phyloP scores from a whole-genome alignment of 2,329 filamentous ascomycete genomes.

The Fusarium oxysporum region DNA sequence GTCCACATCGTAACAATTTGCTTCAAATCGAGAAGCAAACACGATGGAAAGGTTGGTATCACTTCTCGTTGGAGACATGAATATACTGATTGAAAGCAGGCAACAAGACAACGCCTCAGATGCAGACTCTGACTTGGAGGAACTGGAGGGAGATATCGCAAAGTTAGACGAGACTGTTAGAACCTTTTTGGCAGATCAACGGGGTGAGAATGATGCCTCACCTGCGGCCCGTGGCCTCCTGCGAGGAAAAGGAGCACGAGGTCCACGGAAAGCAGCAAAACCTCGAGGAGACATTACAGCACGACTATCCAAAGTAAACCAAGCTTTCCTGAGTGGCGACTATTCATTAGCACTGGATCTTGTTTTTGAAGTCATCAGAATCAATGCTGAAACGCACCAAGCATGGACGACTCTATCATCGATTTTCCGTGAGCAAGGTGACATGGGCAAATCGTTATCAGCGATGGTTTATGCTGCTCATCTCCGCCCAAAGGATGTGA shows the following conservation, averaged over 20 bases:
- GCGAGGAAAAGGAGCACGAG: constrained; percentile 52
- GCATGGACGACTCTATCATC: constrained; percentile 73
- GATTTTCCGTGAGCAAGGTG: constrained; percentile 70
- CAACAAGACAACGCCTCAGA: constrained; percentile 50
- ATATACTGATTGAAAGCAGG: constrained; percentile 18
- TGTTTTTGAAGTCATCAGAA: constrained; percentile 72
- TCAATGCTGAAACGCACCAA: constrained; percentile 74
- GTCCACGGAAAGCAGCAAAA: constrained; percentile 71
- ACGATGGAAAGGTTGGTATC: constrained; percentile 12
- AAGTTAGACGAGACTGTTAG: constrained; percentile 57
- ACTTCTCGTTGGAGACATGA: neutral
- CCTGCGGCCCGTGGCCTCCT: constrained; percentile 33
- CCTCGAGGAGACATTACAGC: constrained; percentile 78
- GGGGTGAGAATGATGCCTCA: constrained; percentile 41
- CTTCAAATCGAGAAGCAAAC: neutral
- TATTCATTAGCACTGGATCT: constrained; percentile 69
- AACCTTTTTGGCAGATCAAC: constrained; percentile 55
- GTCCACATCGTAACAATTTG: neutral
- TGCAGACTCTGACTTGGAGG: constrained; percentile 59
- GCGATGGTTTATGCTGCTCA: constrained; percentile 72
- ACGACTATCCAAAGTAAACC: constrained; percentile 73
- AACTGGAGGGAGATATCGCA: constrained; percentile 57
- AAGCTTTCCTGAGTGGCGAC: constrained; percentile 72
- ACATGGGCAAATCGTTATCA: constrained; percentile 67
- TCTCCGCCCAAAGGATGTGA: constrained; percentile 69